Evolutionary conservation across 352 stramenopile genomes (phyloP).

Genomic region (Globisporangium polare): DNA sequence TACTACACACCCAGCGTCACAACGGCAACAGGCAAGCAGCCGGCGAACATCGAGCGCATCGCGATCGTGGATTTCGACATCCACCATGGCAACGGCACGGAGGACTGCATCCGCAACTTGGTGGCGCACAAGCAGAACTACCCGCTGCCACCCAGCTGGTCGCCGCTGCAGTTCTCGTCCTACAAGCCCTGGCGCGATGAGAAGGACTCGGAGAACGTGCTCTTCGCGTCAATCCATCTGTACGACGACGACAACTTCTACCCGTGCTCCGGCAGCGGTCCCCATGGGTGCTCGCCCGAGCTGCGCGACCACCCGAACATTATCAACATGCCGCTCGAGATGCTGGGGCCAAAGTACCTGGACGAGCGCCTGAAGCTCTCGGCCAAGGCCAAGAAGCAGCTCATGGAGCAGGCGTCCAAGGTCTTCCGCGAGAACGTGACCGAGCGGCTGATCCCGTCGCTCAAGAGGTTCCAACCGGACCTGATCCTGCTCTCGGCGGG

Average conservation of each 20-base stretch:
- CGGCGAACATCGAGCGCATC: conserved; percentile 31
- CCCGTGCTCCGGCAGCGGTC: conserved; percentile 44
- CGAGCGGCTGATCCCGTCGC: conserved; percentile 37
- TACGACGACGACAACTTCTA: conserved; percentile 69
- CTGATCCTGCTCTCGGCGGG: conserved; percentile 68
- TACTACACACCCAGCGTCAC: conserved; percentile 29
- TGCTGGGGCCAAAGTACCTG: conserved; percentile 50
- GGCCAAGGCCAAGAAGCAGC: conserved; percentile 40
- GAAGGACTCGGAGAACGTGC: conserved; percentile 56
- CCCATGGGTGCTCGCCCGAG: conserved; percentile 45
- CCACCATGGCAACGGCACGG: conserved; percentile 61
- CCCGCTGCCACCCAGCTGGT: conserved; percentile 56
- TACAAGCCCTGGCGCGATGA: conserved; percentile 73
- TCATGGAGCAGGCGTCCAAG: conserved; percentile 48
- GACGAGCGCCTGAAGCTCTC: conserved; percentile 54
- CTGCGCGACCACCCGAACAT: conserved; percentile 43
- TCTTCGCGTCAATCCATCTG: conserved; percentile 62
- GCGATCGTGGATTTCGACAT: conserved; percentile 74
- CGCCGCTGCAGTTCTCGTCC: conserved; percentile 47
- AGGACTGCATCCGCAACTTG: conserved; percentile 63
- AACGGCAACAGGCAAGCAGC: conserved; percentile 8
- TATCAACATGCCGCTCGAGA: conserved; percentile 48
- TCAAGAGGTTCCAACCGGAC: conserved; percentile 48
- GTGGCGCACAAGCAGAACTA: conserved; percentile 60
- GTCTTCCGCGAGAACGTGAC: conserved; percentile 42